Conservation (phyloP, 108 stramenopile species). For the Cyclotella cryptica region DNA sequence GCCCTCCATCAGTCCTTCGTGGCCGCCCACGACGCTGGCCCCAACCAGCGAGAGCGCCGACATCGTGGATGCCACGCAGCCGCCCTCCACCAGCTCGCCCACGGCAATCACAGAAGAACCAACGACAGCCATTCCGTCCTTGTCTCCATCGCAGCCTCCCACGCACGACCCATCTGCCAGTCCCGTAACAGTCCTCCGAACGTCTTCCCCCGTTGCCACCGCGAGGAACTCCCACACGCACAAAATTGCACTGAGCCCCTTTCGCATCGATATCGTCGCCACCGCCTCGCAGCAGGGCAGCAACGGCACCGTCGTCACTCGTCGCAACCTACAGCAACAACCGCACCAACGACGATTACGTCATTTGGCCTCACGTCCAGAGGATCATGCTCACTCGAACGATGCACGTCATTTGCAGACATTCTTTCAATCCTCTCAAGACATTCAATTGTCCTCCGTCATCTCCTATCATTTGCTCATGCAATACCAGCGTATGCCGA, state of each 20-base stretch:
- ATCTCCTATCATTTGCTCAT: slow-evolving; percentile 2
- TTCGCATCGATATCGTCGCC: slow-evolving; percentile 1
- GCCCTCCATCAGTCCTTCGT: not conserved
- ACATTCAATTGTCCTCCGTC: not conserved
- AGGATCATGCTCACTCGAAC: too few relatives aligned
- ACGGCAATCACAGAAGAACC: too few relatives aligned
- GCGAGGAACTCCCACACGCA: not conserved
- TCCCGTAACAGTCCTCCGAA: not conserved
- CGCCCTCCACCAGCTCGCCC: too few relatives aligned
- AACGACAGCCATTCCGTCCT: too few relatives aligned
- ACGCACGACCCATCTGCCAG: not conserved
- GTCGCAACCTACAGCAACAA: not conserved
- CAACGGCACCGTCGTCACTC: too few relatives aligned
- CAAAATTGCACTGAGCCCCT: not conserved
- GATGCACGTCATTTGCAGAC: not conserved
- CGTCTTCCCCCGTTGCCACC: not conserved
- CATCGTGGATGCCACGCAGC: too few relatives aligned
- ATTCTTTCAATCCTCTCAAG: not conserved
- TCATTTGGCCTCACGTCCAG: too few relatives aligned
- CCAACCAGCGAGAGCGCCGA: not conserved
- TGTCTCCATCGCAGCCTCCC: not conserved
- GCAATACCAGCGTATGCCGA: not conserved
- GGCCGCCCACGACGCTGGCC: not conserved
- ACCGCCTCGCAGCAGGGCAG: not conserved
- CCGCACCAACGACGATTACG: not conserved